Base-by-base conservation (phyloP, 768 basidiomycete genomes). In the Hygrocybe coccinea region DNA sequence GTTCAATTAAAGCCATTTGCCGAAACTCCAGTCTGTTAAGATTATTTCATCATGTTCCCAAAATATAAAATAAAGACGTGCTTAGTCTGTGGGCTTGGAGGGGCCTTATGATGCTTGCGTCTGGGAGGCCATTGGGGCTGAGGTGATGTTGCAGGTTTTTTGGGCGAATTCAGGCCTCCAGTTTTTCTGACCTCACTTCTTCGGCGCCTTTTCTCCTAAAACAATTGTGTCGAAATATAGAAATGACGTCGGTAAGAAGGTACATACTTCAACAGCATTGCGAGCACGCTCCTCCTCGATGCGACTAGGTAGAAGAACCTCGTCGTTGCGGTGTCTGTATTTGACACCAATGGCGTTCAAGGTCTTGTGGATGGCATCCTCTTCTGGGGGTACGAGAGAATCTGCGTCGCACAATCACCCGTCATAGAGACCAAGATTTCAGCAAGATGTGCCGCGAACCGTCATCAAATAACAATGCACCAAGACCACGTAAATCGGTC, bases 311-410 rank as follows among this genome's bases (percentile, higher is more conserved):
- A 76, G 74, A 12, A 92, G 73, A 12, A 91, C 73, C 17, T 85
- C 79, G 52, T 88, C 85, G 58, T 92, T 91, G 21, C 79, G 76
- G 62, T 91, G 90, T 33, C 80, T 86, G 59, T 91, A 92, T 50
- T 75, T 77, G 3, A 89, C 81, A 2, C 87, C 87, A 24, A 82
- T 76, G 7, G 76, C 74, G 54, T 74, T 78, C 15, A 91, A 72
- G 0, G 81, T 79, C 60, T 74, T 79, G 56, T 82, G 75, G 19
- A 75, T 79, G 19, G 71, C 74, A 47, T 81, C 74, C 54, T 81
- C 72, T 52, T 79, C 74, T 15, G 63, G 65, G 11, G 64, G 57
- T 55, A 74, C 61, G 24, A 78, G 71, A 37, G 74, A 69, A 22
- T 75, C 80, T 78, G 49, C 11, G 47, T 54, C 25, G 19, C 14